Evolutionary conservation across 441 rosid genomes (phyloP), one percentile per base, ranked within the genome.

Genomic region (Erodium moschatum): DNA sequence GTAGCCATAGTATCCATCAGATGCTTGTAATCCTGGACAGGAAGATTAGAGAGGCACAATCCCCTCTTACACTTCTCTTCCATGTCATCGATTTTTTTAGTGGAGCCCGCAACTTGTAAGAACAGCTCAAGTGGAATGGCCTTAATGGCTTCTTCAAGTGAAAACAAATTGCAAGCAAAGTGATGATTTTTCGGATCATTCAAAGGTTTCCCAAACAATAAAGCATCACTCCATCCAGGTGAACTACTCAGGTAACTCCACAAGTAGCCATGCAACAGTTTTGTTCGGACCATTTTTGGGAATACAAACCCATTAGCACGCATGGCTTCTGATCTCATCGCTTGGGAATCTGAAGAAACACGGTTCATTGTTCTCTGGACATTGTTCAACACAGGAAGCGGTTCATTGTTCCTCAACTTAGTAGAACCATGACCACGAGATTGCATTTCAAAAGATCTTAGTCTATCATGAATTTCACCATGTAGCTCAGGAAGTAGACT

Each of bases 221-320:
- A 74, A 56, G 78, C 81, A 79, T 76, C 81, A 72, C 84, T 79
- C 86, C 85, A 84, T 61, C 82, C 84, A 68, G 89, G 79, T 48
- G 81, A 78, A 75, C 81, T 69, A 63, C 84, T 85, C 42, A 85
- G 78, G 72, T 79, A 86, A 79, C 75, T 84, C 99, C 97, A 95
- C 58, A 95, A 86, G 81, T 87, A 92, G 67, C 78, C 67, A 80
- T 95, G 99, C 56, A 92, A 79, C 78, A 92, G 84, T 76, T 89
- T 92, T 60, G 92, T 90, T 29, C 98, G 96, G 68, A 87, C 87
- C 98, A 95, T 90, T 85, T 95, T 95, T 75, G 97, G 90, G 76
- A 87, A 77, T 70, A 91, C 91, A 84, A 90, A 92, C 72, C 99
- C 99, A 82, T 92, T 95, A 72, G 93, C 84, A 69, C 94, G 91